Evolutionary conservation across 495 filamentous ascomycete species (phyloP).

Genomic region (Xanthoparmelia taractica): DNA sequence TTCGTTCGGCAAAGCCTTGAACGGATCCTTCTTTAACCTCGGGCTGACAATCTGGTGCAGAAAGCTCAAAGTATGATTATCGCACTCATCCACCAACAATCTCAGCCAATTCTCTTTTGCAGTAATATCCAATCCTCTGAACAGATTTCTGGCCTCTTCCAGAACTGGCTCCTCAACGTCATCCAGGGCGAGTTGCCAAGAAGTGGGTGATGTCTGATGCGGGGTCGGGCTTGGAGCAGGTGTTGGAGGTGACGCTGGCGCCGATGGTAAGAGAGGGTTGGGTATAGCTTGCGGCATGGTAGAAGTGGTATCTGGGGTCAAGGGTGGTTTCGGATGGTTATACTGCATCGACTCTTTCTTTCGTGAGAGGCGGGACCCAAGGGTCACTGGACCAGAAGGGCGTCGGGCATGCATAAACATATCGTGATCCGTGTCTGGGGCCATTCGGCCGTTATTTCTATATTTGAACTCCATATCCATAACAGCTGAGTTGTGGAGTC

Average conservation of each 20-base stretch:
- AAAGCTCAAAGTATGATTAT: slow-evolving; percentile 89
- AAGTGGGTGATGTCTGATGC: slow-evolving; percentile 50
- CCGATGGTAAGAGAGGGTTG: slow-evolving; percentile 50
- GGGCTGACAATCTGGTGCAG: slow-evolving; percentile 89
- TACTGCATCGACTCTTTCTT: slow-evolving; percentile 34
- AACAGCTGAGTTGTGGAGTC: not conserved
- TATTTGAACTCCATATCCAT: slow-evolving; percentile 16
- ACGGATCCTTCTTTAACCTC: slow-evolving; percentile 90
- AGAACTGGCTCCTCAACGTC: slow-evolving; percentile 52
- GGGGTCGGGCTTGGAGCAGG: slow-evolving; percentile 62
- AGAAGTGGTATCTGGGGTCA: slow-evolving; percentile 45
- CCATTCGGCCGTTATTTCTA: slow-evolving; percentile 12
- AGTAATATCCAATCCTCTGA: slow-evolving; percentile 45
- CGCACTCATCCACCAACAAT: slow-evolving; percentile 82
- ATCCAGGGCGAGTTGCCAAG: slow-evolving; percentile 42
- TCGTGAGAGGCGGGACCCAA: slow-evolving; percentile 29
- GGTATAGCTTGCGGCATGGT: slow-evolving; percentile 45
- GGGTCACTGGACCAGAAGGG: slow-evolving; percentile 16
- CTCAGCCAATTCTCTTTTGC: slow-evolving; percentile 62
- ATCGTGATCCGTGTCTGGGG: slow-evolving; percentile 27
- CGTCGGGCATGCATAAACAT: slow-evolving; percentile 12
- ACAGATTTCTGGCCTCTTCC: slow-evolving; percentile 47
- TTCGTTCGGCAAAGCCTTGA: slow-evolving; percentile 81
- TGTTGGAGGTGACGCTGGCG: slow-evolving; percentile 61
- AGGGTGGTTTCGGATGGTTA: slow-evolving; percentile 43